A percentile compares a stretch with the other conserved stretches of the same genome.
Evolutionary conservation across 352 stramenopile genomes (phyloP).

Genomic region (Phytophthora litchii): DNA sequence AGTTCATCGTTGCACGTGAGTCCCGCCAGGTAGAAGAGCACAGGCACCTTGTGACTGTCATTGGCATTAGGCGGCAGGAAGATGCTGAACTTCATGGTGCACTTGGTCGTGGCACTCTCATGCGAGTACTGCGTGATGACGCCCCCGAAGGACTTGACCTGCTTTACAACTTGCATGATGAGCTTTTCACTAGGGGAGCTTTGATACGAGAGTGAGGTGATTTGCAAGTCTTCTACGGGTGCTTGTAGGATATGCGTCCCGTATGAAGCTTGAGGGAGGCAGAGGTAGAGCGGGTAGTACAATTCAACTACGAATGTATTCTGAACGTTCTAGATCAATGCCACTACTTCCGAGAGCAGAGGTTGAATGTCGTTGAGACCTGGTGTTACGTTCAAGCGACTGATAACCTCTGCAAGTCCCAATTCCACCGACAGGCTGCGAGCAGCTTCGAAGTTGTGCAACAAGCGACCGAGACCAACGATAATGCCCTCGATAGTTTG

Average conservation of each 20-base stretch:
- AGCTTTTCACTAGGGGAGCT: background rate
- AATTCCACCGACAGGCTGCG: constrained; percentile 67
- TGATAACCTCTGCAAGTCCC: constrained; percentile 67
- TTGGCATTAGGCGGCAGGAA: constrained; percentile 80
- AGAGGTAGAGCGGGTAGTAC: too few relatives aligned
- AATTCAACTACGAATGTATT: background rate
- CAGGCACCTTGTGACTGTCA: constrained; percentile 74
- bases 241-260: background rate
- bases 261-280: too few relatives aligned
- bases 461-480: constrained; percentile 61
- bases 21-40: constrained; percentile 96
- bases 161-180: constrained; percentile 80
- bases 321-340: constrained; percentile 50
- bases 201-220: constrained; percentile 9
- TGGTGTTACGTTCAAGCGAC: constrained; percentile 52
- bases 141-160: constrained; percentile 78
- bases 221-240: background rate
- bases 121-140: constrained; percentile 88
- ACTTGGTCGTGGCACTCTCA: constrained; percentile 78
- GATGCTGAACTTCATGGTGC: constrained; percentile 92
- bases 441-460: constrained; percentile 65
- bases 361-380: constrained; percentile 52
- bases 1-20: constrained; percentile 98
- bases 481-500: constrained; percentile 69
- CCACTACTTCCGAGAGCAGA: constrained; percentile 63